A percentile compares a stretch with the other conserved stretches of the same genome.
phyloP scores from a whole-genome alignment of 202 grass and related monocot genomes.

The Bolboschoenoplectus hybrid region DNA sequence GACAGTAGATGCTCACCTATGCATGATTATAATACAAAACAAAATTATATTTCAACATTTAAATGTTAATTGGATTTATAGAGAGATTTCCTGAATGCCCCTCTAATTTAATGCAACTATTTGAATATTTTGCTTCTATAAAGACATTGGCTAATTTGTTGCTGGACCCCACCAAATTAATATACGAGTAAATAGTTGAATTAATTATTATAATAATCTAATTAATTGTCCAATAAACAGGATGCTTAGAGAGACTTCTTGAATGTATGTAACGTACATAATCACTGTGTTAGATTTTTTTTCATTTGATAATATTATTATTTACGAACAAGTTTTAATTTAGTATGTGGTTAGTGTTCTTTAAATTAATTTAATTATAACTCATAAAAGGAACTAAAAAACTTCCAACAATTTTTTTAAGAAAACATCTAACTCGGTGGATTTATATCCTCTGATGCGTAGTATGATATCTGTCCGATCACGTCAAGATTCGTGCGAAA shows the following conservation, averaged over 20 bases:
- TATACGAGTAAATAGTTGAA: not conserved
- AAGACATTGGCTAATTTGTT: not conserved
- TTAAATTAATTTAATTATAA: not conserved
- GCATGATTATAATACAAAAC: no score
- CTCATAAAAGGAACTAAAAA: not conserved
- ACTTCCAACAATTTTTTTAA: not conserved
- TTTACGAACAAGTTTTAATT: not conserved
- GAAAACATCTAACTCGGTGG: not conserved
- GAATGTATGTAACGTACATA: not conserved
- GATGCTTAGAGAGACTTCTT: conserved; percentile 3
- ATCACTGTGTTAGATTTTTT: not conserved
- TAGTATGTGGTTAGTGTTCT: not conserved
- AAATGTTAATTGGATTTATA: no score
- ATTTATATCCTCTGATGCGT: no score
- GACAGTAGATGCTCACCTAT: no score
- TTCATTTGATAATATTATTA: not conserved
- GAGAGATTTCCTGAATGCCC: not conserved
- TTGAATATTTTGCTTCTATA: not conserved
- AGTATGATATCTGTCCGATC: no score
- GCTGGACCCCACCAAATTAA: not conserved
- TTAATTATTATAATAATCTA: conserved; percentile 11
- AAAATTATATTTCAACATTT: no score
- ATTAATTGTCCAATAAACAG: not conserved
- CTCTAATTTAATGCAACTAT: conserved; percentile 24
- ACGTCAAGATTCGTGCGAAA: no score